phyloP scores from a whole-genome alignment of 306 rosid species.

The Rosa rugosa region DNA sequence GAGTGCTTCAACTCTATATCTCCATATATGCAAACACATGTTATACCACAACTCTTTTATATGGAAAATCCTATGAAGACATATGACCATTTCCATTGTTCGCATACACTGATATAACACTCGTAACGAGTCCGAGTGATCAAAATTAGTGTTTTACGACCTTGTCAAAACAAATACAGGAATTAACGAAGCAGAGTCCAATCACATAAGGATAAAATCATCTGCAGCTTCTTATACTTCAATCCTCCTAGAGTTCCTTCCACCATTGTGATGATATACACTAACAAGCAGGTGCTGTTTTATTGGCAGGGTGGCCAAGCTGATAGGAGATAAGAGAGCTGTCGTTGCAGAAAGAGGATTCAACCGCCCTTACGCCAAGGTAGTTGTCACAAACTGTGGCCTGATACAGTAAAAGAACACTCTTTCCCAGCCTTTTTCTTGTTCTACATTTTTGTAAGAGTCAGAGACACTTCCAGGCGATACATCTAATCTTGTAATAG shows the following conservation, averaged over 20 bases:
- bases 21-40: background rate
- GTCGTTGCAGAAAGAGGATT: constrained; percentile 87
- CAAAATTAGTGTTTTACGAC: background rate
- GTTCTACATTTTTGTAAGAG: constrained; percentile 14
- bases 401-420: constrained; percentile 31
- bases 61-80: background rate
- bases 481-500: background rate
- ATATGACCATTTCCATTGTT: no score
- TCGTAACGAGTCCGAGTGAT: background rate
- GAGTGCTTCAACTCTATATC: background rate
- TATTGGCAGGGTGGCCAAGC: constrained; percentile 78
- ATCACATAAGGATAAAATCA: background rate
- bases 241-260: background rate
- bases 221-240: background rate
- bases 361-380: constrained; percentile 78
- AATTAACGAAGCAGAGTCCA: background rate
- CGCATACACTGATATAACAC: background rate
- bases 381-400: constrained; percentile 65
- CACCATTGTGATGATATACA: background rate
- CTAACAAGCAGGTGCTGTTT: constrained; percentile 2
- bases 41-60: background rate
- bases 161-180: background rate
- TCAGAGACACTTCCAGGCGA: background rate
- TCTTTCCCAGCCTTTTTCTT: background rate
- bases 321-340: constrained; percentile 84